Evolutionary conservation across 345 rosid species (phyloP), one percentile per base, ranked within the genome.

Genomic region (Salix caprea): DNA sequence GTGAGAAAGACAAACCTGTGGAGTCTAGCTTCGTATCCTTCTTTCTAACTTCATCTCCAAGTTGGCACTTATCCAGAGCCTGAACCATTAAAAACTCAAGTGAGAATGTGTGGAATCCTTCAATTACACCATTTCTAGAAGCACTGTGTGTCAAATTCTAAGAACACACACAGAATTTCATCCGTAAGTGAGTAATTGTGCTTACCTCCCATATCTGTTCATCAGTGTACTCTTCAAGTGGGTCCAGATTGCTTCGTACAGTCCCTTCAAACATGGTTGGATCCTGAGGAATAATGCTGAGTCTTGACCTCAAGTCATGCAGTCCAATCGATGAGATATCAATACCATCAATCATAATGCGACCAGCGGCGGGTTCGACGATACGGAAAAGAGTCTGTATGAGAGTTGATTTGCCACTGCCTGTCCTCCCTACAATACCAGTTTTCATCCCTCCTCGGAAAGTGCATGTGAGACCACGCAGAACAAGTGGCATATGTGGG

Each of bases 211-310:
- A 95, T 70, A 95, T 91, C 69, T 91, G 90, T 48, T 88, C 87
- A 78, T 95, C 99, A 1, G 89, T 79, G 85, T 90, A 88, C 84
- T 91, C 96, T 83, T 91, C 94, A 39, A 95, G 92, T 34, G 99
- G 97, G 78, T 95, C 99, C 65, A 95, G 82, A 81, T 95, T 93
- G 79, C 91, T 90, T 77, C 97, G 72, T 23, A 93, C 81, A 0
- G 96, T 93, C 50, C 99, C 99, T 84, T 93, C 96, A 80, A 95
- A 95, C 97, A 93, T 89, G 69, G 93, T 91, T 56, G 97, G 99
- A 78, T 95, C 99, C 79, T 91, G 99, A 28, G 97, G 97, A 79
- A 93, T 93, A 42, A 95, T 93, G 85, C 97, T 90, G 13, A 95
- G 86, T 67, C 89, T 89, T 67, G 89, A 89, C 78, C 97, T 86